phyloP scores from a whole-genome alignment of 2,329 filamentous ascomycete genomes.

The Paraphoma sp. region DNA sequence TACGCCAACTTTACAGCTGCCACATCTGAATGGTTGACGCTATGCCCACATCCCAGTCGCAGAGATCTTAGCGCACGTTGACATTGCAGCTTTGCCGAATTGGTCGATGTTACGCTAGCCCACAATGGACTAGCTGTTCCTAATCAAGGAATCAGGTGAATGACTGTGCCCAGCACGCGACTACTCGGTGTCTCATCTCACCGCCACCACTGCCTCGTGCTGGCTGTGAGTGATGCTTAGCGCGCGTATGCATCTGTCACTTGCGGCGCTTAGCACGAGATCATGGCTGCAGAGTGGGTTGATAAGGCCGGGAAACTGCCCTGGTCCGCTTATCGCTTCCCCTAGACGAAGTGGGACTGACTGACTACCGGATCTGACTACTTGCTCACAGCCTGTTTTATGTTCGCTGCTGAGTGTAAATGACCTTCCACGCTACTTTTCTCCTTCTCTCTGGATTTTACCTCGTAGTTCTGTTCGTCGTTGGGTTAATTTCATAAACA shows the following conservation, averaged over 20 bases:
- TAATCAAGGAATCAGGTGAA: slow-evolving; percentile 12
- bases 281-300: neutral
- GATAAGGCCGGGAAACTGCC: slow-evolving; percentile 2
- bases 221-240: slow-evolving; percentile 9
- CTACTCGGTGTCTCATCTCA: slow-evolving; percentile 8
- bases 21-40: neutral
- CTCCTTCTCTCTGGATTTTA: slow-evolving; percentile 1
- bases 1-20: neutral
- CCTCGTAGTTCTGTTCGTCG: neutral
- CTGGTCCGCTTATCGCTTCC: neutral
- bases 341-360: neutral
- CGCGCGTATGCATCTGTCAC: slow-evolving; percentile 7
- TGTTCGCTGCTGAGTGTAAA: slow-evolving; percentile 3
- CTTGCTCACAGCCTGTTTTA: neutral
- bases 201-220: slow-evolving; percentile 9
- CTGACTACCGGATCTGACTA: neutral
- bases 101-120: neutral
- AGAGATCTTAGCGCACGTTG: neutral
- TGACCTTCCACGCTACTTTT: slow-evolving; percentile 1
- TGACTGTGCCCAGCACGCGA: slow-evolving; percentile 7
- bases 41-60: neutral
- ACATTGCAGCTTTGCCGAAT: slow-evolving; percentile 9
- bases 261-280: neutral
- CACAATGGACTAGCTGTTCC: neutral
- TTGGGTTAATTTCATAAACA: neutral